These are phyloP conservation scores for Colletotrichum filicis DNA, from an alignment of 2,329 filamentous ascomycete genomes.

Conservation along the genomic window DNA sequence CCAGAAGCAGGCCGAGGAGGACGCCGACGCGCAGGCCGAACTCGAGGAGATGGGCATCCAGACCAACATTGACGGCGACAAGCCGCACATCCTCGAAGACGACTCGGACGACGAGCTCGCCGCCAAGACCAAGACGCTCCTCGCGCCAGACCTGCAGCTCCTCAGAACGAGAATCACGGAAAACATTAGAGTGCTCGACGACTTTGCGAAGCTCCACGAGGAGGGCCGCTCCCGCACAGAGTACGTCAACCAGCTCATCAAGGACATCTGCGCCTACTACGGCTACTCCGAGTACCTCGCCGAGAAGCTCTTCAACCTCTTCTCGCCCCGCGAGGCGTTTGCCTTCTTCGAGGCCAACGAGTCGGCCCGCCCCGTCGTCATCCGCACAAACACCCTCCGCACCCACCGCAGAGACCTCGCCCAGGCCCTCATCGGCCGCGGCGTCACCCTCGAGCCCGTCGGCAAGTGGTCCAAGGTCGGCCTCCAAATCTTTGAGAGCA, in stretches of 20 bases:
- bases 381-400: slow-evolving; percentile 94
- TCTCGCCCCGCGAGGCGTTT: slow-evolving; percentile 92
- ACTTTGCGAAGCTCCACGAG: slow-evolving; percentile 85
- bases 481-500: slow-evolving; percentile 93
- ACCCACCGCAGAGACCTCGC: slow-evolving; percentile 83
- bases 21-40: slow-evolving; percentile 85
- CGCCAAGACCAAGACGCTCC: slow-evolving; percentile 68
- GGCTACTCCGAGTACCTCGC: slow-evolving; percentile 96
- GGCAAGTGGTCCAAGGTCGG: slow-evolving; percentile 99
- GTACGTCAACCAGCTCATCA: slow-evolving; percentile 86
- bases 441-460: slow-evolving; percentile 94
- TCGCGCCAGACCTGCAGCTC: slow-evolving; percentile 91
- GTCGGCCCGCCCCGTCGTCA: slow-evolving; percentile 90
- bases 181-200: slow-evolving; percentile 89
- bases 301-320: slow-evolving; percentile 93
- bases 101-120: slow-evolving; percentile 71
- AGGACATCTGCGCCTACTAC: slow-evolving; percentile 96
- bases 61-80: slow-evolving; percentile 90
- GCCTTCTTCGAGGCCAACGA: slow-evolving; percentile 99
- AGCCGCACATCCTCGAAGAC: slow-evolving; percentile 73
- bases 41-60: slow-evolving; percentile 86
- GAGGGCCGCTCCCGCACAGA: slow-evolving; percentile 85
- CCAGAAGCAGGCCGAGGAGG: slow-evolving; percentile 78
- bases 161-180: slow-evolving; percentile 91
- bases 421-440: slow-evolving; percentile 93